Conservation (phyloP, 768 basidiomycete genomes). For the Suillus clintonianus region DNA sequence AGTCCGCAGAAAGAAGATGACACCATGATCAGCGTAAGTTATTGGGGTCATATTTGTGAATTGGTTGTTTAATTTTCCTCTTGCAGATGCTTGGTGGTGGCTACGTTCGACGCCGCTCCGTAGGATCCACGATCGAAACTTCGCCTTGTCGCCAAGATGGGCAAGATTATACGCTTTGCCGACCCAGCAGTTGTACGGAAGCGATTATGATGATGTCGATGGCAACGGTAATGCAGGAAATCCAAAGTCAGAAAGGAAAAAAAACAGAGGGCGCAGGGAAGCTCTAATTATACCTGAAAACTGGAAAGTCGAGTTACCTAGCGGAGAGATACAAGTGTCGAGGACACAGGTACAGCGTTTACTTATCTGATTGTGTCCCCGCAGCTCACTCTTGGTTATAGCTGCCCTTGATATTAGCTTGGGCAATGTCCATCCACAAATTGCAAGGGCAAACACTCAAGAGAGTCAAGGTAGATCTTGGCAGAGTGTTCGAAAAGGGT, state of each 20-base stretch:
- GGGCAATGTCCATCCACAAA: conserved; percentile 99
- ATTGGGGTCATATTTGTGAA: background rate
- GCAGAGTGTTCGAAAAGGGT: conserved; percentile 93
- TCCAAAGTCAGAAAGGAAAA: conserved; percentile 30
- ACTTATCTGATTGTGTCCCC: background rate
- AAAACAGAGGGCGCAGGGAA: conserved; percentile 52
- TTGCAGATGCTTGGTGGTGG: conserved; percentile 78
- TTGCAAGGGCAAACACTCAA: conserved; percentile 96
- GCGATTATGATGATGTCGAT: conserved; percentile 39
- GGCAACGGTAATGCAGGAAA: conserved; percentile 35
- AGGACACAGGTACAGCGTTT: conserved; percentile 67
- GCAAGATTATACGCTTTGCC: conserved; percentile 75
- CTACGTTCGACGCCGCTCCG: conserved; percentile 66
- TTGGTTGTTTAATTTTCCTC: conserved; percentile 9
- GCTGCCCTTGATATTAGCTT: conserved; percentile 87
- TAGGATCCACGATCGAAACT: conserved; percentile 64
- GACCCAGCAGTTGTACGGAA: conserved; percentile 51
- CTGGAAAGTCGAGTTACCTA: conserved; percentile 90
- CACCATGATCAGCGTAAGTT: conserved; percentile 76
- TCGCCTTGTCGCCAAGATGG: conserved; percentile 80
- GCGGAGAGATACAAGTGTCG: conserved; percentile 78
- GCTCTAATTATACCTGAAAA: conserved; percentile 66
- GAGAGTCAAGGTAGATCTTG: conserved; percentile 91
- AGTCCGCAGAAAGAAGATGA: conserved; percentile 69
- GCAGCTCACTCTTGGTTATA: conserved; percentile 26